Evolutionary conservation across 2,329 filamentous ascomycete genomes (phyloP), one percentile per base, ranked within the genome.

Genomic region (Aureobasidium sp.): DNA sequence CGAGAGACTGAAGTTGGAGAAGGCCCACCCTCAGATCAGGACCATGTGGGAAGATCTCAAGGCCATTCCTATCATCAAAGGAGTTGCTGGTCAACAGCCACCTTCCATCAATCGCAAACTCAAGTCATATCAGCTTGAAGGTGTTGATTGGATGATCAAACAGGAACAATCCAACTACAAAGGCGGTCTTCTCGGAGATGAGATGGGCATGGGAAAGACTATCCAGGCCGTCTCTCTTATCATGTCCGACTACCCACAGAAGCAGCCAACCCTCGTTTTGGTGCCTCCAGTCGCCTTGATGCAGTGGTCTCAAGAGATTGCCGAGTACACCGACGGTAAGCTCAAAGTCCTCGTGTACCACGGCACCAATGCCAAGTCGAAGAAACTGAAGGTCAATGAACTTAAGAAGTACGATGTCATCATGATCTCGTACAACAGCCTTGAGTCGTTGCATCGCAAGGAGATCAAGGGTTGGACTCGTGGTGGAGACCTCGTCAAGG

Each of bases 161-260:
- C 95, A 97, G 78, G 93, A 98, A 67, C 75, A 87, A 69, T 86
- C 82, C 0, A 72, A 85, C 34, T 97, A 90, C 79, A 88, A 84
- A 64, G 93, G 93, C 16, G 93, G 93, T 12, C 76, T 98, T 2
- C 79, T 98, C 2, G 93, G 93, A 55, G 93, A 98, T 62, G 93
- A 98, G 70, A 98, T 98, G 93, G 93, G 93, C 6, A 87, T 98
- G 72, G 93, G 93, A 45, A 98, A 98, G 74, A 98, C 93, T 0
- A 97, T 98, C 47, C 93, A 98, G 70, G 91, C 93, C 2, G 93
- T 98, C 16, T 96, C 91, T 3, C 79, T 98, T 39, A 90, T 98
- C 69, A 97, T 97, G 93, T 96, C 91, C 1, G 90, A 97, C 66
- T 96, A 88, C 63, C 91, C 90, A 3, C 86, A 84, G 19, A 86